phyloP scores from a whole-genome alignment of 2,329 filamentous ascomycete genomes.

The Lachnum nothofagi region DNA sequence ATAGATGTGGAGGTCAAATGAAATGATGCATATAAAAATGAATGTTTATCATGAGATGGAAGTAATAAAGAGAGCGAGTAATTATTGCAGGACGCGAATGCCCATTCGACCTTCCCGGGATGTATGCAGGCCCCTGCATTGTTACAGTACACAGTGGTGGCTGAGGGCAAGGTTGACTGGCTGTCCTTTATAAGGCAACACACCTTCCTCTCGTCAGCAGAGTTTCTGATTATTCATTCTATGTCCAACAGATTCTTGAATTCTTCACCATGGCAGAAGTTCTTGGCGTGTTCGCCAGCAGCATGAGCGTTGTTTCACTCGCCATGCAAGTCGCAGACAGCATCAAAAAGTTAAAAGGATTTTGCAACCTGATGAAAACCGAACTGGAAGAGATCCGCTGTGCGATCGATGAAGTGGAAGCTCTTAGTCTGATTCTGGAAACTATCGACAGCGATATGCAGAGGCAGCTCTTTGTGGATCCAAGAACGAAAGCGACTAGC shows the following conservation, averaged over 20 bases:
- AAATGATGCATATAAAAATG: too few relatives aligned
- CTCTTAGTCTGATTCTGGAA: slow-evolving; percentile 7
- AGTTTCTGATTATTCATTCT: neutral
- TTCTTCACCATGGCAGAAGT: slow-evolving; percentile 9
- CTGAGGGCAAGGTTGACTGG: neutral
- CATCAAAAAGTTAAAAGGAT: slow-evolving; percentile 9
- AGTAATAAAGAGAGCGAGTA: too few relatives aligned
- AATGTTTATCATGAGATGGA: too few relatives aligned
- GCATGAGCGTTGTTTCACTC: slow-evolving; percentile 10
- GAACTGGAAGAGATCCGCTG: slow-evolving; percentile 6
- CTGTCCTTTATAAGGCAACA: neutral
- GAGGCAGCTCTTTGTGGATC: slow-evolving; percentile 1
- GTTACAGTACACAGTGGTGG: neutral
- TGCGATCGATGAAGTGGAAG: slow-evolving; percentile 9
- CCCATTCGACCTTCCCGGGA: too few relatives aligned
- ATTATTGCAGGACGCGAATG: too few relatives aligned
- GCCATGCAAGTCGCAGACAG: slow-evolving; percentile 12
- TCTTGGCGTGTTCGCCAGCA: slow-evolving; percentile 7
- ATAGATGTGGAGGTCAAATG: too few relatives aligned
- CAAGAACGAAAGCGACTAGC: neutral
- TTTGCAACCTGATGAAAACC: slow-evolving; percentile 4
- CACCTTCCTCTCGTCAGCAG: neutral
- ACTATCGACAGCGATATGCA: slow-evolving; percentile 3
- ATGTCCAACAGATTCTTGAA: neutral
- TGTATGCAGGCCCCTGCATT: neutral